Conservation (phyloP, 2,329 filamentous ascomycete genomes). For the Polychaeton citri region DNA sequence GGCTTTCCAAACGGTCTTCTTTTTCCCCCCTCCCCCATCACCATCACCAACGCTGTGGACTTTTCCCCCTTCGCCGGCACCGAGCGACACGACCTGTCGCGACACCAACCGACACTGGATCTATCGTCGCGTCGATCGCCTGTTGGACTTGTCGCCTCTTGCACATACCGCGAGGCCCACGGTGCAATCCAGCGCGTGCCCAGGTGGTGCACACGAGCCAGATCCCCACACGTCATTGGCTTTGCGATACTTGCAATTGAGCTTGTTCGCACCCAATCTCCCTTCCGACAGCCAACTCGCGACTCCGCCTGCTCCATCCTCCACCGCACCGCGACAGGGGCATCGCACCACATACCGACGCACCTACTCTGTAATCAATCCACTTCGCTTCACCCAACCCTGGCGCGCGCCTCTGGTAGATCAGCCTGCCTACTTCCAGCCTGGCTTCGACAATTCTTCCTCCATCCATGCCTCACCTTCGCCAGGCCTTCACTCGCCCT, state of each 20-base stretch:
- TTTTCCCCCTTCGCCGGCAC: no score
- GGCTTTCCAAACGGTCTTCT: no score
- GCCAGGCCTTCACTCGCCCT: not conserved
- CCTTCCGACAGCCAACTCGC: not conserved
- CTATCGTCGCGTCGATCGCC: no score
- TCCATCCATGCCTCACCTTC: constrained; percentile 5
- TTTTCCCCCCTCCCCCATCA: no score
- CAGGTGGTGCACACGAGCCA: not conserved
- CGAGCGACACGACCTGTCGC: no score
- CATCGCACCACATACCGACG: not conserved
- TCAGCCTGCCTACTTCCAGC: constrained; percentile 68
- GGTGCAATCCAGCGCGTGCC: no score
- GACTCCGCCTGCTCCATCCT: not conserved
- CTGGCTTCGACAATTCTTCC: constrained; percentile 60
- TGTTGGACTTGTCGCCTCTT: no score
- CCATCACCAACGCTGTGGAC: no score
- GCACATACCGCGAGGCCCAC: no score
- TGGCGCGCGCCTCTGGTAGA: constrained; percentile 20
- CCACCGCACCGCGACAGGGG: not conserved
- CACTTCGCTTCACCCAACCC: constrained; percentile 6
- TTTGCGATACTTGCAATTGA: not conserved
- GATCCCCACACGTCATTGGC: no score
- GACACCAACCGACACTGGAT: no score
- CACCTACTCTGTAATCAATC: not conserved
- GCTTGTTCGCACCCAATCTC: not conserved